Percentiles rank a stretch among this genome's conserved stretches.
phyloP scores from a whole-genome alignment of 73 alveolate species.

The Tetrahymena elliotti region DNA sequence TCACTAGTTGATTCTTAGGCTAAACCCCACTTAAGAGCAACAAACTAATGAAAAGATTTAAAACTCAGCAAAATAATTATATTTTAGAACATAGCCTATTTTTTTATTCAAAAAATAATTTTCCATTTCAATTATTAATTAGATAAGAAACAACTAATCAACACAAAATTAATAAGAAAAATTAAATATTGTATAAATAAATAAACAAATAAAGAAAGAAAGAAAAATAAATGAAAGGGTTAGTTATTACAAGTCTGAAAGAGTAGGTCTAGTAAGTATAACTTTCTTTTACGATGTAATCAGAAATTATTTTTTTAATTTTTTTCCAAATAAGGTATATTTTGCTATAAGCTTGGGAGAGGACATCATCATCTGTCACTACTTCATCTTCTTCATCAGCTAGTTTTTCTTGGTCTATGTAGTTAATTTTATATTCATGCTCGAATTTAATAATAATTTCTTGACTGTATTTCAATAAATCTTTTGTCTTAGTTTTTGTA shows the following conservation, averaged over 20 bases:
- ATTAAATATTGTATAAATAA: too few relatives aligned
- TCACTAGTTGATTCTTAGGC: neutral
- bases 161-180: too few relatives aligned
- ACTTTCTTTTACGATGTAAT: neutral
- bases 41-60: neutral
- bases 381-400: neutral
- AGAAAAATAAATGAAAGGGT: too few relatives aligned
- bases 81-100: neutral
- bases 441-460: neutral
- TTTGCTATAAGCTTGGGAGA: neutral
- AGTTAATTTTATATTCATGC: neutral
- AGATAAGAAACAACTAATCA: too few relatives aligned
- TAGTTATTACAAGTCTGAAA: neutral
- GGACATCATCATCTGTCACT: neutral
- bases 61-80: neutral
- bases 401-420: neutral
- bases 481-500: neutral
- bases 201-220: too few relatives aligned
- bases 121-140: neutral
- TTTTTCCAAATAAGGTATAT: neutral
- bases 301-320: neutral
- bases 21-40: neutral
- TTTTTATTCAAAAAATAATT: neutral
- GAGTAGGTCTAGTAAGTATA: neutral
- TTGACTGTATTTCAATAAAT: neutral